Evolutionary conservation across 257 asterid genomes (phyloP).

Genomic region (Lycium barbarum): DNA sequence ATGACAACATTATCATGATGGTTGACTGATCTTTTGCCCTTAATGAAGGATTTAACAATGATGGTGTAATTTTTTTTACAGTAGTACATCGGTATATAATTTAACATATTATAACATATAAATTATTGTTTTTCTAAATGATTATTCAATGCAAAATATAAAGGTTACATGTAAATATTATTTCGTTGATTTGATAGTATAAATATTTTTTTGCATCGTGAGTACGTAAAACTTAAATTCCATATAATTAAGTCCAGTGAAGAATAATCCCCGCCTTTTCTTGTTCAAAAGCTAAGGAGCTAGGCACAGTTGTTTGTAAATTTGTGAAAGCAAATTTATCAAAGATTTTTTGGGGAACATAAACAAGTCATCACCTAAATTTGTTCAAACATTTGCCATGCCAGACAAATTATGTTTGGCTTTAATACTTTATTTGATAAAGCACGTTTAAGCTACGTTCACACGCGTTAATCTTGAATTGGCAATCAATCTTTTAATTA

Average conservation of each 20-base stretch:
- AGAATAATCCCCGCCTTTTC: neutral
- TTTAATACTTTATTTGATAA: slow-evolving; percentile 29
- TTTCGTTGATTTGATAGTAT: no score
- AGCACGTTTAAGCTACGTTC: slow-evolving; percentile 27
- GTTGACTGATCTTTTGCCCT: neutral
- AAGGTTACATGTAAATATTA: no score
- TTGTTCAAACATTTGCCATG: slow-evolving; percentile 16
- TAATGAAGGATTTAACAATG: neutral
- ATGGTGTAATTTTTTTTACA: neutral
- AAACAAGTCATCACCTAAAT: slow-evolving; percentile 25
- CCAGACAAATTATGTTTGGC: slow-evolving; percentile 7
- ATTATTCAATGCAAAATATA: no score
- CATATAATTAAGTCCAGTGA: neutral
- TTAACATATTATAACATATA: neutral
- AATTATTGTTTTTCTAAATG: no score
- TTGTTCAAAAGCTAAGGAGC: neutral
- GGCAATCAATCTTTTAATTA: neutral
- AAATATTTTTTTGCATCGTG: no score
- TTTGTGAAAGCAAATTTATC: neutral
- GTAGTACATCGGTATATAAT: neutral
- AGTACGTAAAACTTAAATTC: no score
- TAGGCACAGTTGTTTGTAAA: neutral
- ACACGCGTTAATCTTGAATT: slow-evolving; percentile 20
- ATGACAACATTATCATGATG: neutral
- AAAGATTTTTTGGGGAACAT: neutral